These are phyloP conservation scores for Lasiodiplodia citricola DNA, from an alignment of 2,329 filamentous ascomycete species.

Conservation along the genomic window DNA sequence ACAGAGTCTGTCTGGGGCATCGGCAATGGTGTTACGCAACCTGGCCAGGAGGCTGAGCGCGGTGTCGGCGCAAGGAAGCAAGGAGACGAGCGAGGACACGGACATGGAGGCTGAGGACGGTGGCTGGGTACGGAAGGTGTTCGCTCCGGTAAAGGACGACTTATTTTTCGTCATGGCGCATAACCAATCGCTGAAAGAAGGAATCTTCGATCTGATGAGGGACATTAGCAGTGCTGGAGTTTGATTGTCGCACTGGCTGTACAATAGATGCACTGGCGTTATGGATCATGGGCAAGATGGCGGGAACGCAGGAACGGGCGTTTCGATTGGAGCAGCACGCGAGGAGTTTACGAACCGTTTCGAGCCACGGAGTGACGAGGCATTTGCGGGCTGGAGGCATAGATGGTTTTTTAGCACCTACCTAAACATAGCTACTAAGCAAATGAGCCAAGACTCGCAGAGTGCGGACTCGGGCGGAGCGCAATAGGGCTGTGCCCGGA, in stretches of 20 bases:
- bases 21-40: constrained; percentile 78
- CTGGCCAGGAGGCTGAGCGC: constrained; percentile 61
- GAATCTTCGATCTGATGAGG: constrained; percentile 44
- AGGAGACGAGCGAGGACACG: constrained; percentile 54
- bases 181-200: constrained; percentile 56
- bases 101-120: constrained; percentile 53
- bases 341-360: background rate
- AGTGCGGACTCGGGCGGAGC: background rate
- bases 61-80: constrained; percentile 26
- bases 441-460: constrained; percentile 1
- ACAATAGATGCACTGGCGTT: constrained; percentile 24
- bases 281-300: constrained; percentile 3
- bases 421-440: constrained; percentile 14
- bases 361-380: background rate
- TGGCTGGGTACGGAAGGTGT: constrained; percentile 70
- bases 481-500: constrained; percentile 18
- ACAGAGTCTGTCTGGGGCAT: constrained; percentile 78
- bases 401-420: constrained; percentile 4
- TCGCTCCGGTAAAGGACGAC: constrained; percentile 68
- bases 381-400: background rate
- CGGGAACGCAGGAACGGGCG: constrained; percentile 7
- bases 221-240: constrained; percentile 28
- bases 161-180: constrained; percentile 73
- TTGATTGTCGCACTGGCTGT: constrained; percentile 8
- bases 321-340: constrained; percentile 8